These are phyloP conservation scores for Penicillium canescens DNA, from an alignment of 495 filamentous ascomycete genomes.

Conservation along the genomic window DNA sequence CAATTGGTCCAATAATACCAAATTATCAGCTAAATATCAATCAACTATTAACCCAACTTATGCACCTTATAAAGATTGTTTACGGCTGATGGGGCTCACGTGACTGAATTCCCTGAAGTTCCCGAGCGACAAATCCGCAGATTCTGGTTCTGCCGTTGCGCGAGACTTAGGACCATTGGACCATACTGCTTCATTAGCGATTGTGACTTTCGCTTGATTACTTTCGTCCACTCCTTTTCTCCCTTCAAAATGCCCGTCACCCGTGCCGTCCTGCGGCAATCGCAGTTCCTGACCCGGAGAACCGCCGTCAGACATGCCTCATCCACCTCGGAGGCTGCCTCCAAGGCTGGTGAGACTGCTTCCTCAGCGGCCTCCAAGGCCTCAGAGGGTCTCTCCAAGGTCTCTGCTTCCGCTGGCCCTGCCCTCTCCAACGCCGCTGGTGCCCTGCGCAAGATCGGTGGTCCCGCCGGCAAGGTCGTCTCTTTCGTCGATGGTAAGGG, in stretches of 20 bases:
- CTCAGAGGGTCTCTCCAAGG: slow-evolving; percentile 79
- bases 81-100: slow-evolving; percentile 14
- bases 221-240: slow-evolving; percentile 28
- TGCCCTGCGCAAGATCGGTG: slow-evolving; percentile 76
- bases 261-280: slow-evolving; percentile 63
- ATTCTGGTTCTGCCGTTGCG: slow-evolving; percentile 45
- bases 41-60: too few species aligned
- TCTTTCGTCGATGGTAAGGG: slow-evolving; percentile 83
- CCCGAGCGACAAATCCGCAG: slow-evolving; percentile 45
- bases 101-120: slow-evolving; percentile 44
- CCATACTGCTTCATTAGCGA: slow-evolving; percentile 33
- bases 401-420: slow-evolving; percentile 76
- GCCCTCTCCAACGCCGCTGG: slow-evolving; percentile 69
- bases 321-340: slow-evolving; percentile 66
- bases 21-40: neutral
- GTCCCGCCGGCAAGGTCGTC: slow-evolving; percentile 79
- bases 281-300: slow-evolving; percentile 57
- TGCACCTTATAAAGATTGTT: neutral
- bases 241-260: slow-evolving; percentile 50
- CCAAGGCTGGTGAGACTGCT: slow-evolving; percentile 66
- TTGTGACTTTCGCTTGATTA: slow-evolving; percentile 28
- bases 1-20: too few species aligned
- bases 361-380: slow-evolving; percentile 73
- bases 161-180: slow-evolving; percentile 46
- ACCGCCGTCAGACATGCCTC: slow-evolving; percentile 62